Evolutionary conservation across 371 early-diverging fungal species (phyloP).

Genomic region (Rhizopus arrhizus): DNA sequence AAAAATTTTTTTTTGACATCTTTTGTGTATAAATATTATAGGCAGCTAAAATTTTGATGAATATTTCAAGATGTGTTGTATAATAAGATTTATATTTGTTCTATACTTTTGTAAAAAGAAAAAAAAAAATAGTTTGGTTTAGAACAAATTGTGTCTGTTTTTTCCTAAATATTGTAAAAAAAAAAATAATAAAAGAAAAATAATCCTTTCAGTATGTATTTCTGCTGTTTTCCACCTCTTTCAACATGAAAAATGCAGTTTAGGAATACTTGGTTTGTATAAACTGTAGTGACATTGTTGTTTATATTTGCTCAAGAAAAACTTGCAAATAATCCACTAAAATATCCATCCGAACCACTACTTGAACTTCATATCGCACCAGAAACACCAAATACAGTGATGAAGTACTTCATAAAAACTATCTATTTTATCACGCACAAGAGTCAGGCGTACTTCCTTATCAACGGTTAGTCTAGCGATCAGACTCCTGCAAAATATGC

Average conservation of each 20-base stretch:
- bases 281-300: constrained; percentile 1
- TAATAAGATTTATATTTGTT: constrained; percentile 5
- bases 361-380: constrained; percentile 49
- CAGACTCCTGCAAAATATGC: constrained; percentile 59
- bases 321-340: constrained; percentile 31
- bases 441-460: constrained; percentile 57
- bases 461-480: constrained; percentile 61
- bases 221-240: not conserved
- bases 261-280: constrained; percentile 15
- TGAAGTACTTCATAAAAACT: constrained; percentile 59
- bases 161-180: constrained; percentile 9
- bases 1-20: constrained; percentile 17
- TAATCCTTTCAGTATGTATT: not conserved
- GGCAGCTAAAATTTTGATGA: constrained; percentile 54
- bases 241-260: not conserved
- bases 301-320: not conserved
- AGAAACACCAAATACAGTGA: constrained; percentile 51
- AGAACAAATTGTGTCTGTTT: not conserved
- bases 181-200: not conserved
- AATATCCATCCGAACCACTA: constrained; percentile 34
- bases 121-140: not conserved
- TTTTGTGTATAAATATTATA: constrained; percentile 7
- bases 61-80: constrained; percentile 49
- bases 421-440: constrained; percentile 59
- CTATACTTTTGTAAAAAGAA: not conserved